Evolutionary conservation across 1,284 basidiomycete species (phyloP).

Genomic region (Papiliotrema flavescens): DNA sequence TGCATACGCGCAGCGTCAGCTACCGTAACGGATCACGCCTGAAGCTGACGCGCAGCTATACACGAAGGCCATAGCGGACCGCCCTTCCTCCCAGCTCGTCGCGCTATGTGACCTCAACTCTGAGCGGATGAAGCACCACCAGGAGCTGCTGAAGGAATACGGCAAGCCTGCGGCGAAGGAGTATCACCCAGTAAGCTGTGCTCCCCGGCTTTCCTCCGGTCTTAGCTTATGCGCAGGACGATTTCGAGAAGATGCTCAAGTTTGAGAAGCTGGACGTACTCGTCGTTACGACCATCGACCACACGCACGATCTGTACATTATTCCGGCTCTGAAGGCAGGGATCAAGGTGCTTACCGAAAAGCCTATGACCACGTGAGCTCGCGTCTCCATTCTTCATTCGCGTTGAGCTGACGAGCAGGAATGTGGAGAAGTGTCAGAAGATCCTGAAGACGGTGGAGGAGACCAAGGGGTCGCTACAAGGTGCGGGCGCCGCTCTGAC

Average conservation of each 20-base stretch:
- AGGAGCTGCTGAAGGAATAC: slow-evolving; percentile 50
- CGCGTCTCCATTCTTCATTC: too few species aligned
- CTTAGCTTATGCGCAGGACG: slow-evolving; percentile 26
- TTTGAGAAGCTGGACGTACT: slow-evolving; percentile 54
- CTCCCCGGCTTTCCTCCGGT: not conserved
- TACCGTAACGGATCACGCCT: not conserved
- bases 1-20: not conserved
- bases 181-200: slow-evolving; percentile 8
- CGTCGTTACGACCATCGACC: slow-evolving; percentile 58
- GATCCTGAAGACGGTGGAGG: slow-evolving; percentile 53
- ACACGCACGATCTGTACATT: slow-evolving; percentile 56
- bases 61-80: slow-evolving; percentile 27
- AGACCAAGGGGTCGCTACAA: slow-evolving; percentile 47
- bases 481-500: slow-evolving; percentile 17
- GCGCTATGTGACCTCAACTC: slow-evolving; percentile 56
- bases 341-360: slow-evolving; percentile 55
- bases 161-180: slow-evolving; percentile 38
- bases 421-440: slow-evolving; percentile 54
- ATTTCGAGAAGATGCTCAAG: slow-evolving; percentile 54
- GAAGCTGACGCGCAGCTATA: slow-evolving; percentile 25
- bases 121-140: slow-evolving; percentile 54
- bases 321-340: slow-evolving; percentile 39
- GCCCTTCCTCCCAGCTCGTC: slow-evolving; percentile 45
- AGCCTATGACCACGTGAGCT: slow-evolving; percentile 56
- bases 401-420: slow-evolving; percentile 17